Evolutionary conservation across 2,329 filamentous ascomycete genomes (phyloP), one percentile per base, ranked within the genome.

Genomic region (Aspergillus neotritici): DNA sequence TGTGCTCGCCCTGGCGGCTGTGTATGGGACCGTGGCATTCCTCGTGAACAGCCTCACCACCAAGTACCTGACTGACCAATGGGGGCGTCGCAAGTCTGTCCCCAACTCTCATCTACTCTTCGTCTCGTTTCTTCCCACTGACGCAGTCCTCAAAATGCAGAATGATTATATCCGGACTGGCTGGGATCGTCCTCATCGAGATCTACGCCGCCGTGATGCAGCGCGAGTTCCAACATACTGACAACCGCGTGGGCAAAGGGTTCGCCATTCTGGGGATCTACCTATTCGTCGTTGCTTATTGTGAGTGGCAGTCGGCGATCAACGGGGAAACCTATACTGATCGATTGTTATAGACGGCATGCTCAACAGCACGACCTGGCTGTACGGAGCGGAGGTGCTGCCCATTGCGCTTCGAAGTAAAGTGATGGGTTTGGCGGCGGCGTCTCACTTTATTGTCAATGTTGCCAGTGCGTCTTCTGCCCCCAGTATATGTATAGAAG

Each of bases 181-280:
- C 59, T 4, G 73, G 74, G 1, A 69, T 80, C 33, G 65, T 79
- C 11, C 10, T 78, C n/a, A 71, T 77, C 37, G 75, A 80, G 52
- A 78, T 80, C 40, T 81, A 80, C 50, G 68, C 76, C 0, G 75
- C 78, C 1, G 71, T 80, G 33, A 80, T 81, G 75, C 77, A 80
- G 58, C 66, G 68, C 21, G 57, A 71, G 35, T 81, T 80, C 54
- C 75, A 80, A 52, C 65, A 76, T 47, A 77, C 72, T 0, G 57
- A 76, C 44, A 80, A 79, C 54, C 61, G 63, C 4, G 54, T 79
- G 21, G 78, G 78, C 31, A 80, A 81, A 53, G 78, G 76, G 0
- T 81, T 80, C 53, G 75, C 78, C 1, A 72, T 81, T 21, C 61
- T 80, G 1, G 78, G 77, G 0, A 80, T 81, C 17, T 81, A 79